Conservation (phyloP, 257 asterid species). For the Penstemon newberryi region DNA sequence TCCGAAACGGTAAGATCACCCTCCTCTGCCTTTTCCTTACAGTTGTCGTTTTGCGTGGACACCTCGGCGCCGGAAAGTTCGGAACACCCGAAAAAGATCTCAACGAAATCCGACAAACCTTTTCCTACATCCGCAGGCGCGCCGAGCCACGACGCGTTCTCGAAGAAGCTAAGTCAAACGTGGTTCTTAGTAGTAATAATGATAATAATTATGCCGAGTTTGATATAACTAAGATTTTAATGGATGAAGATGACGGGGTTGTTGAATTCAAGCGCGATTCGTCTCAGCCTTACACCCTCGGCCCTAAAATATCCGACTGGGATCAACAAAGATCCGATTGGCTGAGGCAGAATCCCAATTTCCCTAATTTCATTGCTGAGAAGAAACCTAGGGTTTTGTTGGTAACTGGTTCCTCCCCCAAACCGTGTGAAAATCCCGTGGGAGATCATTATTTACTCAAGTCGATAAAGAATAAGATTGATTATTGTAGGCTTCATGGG, state of each 20-base stretch:
- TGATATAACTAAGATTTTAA: slow-evolving; percentile 50
- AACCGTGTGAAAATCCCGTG: slow-evolving; percentile 66
- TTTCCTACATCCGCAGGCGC: slow-evolving; percentile 63
- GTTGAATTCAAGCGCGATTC: slow-evolving; percentile 46
- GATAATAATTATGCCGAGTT: slow-evolving; percentile 44
- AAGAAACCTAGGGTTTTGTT: slow-evolving; percentile 58
- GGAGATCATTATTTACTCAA: slow-evolving; percentile 67
- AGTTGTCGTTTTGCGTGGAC: slow-evolving; percentile 63
- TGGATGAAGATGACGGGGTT: slow-evolving; percentile 56
- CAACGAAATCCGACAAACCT: slow-evolving; percentile 73
- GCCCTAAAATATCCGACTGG: slow-evolving; percentile 59
- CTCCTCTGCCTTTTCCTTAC: slow-evolving; percentile 72
- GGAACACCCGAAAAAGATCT: slow-evolving; percentile 91
- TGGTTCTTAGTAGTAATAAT: slow-evolving; percentile 14
- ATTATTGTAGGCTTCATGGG: slow-evolving; percentile 63
- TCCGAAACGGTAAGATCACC: slow-evolving; percentile 70
- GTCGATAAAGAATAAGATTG: slow-evolving; percentile 63
- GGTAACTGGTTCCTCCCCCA: slow-evolving; percentile 64
- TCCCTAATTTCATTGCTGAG: slow-evolving; percentile 34
- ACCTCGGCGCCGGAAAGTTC: slow-evolving; percentile 82
- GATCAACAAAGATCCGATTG: slow-evolving; percentile 56
- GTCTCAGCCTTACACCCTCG: slow-evolving; percentile 45
- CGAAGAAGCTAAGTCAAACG: slow-evolving; percentile 40
- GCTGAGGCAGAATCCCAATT: slow-evolving; percentile 49
- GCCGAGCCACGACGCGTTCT: slow-evolving; percentile 80